These are phyloP conservation scores for Verticillium albo-atrum DNA, from an alignment of 2,329 filamentous ascomycete species.

Conservation along the genomic window DNA sequence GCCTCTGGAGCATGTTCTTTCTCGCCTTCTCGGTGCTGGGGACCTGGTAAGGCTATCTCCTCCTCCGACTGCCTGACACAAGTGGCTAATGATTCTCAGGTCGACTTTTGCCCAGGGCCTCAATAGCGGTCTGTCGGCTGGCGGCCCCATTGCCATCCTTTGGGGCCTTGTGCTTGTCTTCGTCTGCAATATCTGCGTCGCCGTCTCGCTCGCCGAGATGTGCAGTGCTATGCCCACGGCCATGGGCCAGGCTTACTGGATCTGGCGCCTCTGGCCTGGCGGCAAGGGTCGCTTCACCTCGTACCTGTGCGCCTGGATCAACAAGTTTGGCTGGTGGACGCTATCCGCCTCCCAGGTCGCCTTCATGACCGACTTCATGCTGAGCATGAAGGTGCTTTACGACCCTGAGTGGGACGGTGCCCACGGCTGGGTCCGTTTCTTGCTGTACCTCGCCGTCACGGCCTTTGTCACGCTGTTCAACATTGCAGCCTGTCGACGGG, in stretches of 20 bases:
- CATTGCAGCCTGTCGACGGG: conserved; percentile 36
- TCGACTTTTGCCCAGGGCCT: conserved; percentile 34
- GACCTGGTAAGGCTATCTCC: conserved; percentile 40
- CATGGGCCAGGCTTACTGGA: conserved; percentile 17
- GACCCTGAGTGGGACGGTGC: conserved; percentile 39
- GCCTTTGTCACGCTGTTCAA: conserved; percentile 29
- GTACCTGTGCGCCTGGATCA: conserved; percentile 23
- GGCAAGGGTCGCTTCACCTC: not conserved
- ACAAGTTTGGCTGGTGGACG: conserved; percentile 39
- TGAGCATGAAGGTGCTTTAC: conserved; percentile 52
- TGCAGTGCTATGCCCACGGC: conserved; percentile 30
- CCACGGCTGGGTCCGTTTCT: conserved; percentile 47
- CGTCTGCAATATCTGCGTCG: conserved; percentile 31
- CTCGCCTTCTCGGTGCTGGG: conserved; percentile 44
- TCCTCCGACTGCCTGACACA: not conserved
- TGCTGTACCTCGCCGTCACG: conserved; percentile 39
- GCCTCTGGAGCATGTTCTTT: conserved; percentile 41
- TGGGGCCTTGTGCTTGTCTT: conserved; percentile 38
- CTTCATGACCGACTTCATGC: conserved; percentile 54
- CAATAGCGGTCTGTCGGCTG: conserved; percentile 35
- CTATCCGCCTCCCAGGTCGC: conserved; percentile 49
- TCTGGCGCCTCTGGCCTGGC: not conserved
- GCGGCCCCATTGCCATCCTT: conserved; percentile 40
- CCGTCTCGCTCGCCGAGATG: conserved; percentile 33
- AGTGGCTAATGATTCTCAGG: not conserved